Evolutionary conservation across 2,329 filamentous ascomycete species (phyloP), one percentile per base, ranked within the genome.

Genomic region (Beauveria bassiana): DNA sequence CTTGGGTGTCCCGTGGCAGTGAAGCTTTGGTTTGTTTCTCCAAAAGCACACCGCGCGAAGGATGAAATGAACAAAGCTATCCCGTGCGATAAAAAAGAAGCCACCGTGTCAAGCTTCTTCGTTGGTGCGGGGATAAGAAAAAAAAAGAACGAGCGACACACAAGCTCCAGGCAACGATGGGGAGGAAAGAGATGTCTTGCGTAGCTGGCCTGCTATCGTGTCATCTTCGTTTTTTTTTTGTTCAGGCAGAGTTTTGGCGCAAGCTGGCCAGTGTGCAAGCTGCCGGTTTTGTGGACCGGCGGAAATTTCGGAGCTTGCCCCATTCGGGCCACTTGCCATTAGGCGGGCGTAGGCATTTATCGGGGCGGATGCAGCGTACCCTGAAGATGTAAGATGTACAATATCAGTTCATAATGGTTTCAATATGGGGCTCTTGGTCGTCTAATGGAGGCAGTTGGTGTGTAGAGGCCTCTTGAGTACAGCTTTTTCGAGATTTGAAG

Each of bases 131-230:
- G 49, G 46, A 61, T 38, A 34, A 26, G 10, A n/a, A 38, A 47
- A 61, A 61, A 61, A 61, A 61, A 53, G 38, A 58, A 51, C 52
- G 50, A 60, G 22, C 28, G 59, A 56, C 59, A 59, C 59, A 34
- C 56, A 61, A 57, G 52, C 62, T 54, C 62, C 62, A 63, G 62
- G 47, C 54, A 63, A 61, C 59, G 62, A 64, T 55, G 57, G 62
- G 31, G 31, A 28, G 18, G 50, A 49, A 40, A 59, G 50, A 53
- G 43, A 62, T 55, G 42, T 51, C 61, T 62, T 53, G 61, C 56
- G 56, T 59, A 57, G 55, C 51, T 56, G 51, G 55, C 43, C n/a
- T 56, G 62, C 62, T 63, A 63, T 63, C 58, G 58, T 63, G 57
- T 63, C 62, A 57, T 63, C 52, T 63, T 63, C 53, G 62, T 50